phyloP scores from a whole-genome alignment of 495 filamentous ascomycete genomes.

The Terfezia claveryi region DNA sequence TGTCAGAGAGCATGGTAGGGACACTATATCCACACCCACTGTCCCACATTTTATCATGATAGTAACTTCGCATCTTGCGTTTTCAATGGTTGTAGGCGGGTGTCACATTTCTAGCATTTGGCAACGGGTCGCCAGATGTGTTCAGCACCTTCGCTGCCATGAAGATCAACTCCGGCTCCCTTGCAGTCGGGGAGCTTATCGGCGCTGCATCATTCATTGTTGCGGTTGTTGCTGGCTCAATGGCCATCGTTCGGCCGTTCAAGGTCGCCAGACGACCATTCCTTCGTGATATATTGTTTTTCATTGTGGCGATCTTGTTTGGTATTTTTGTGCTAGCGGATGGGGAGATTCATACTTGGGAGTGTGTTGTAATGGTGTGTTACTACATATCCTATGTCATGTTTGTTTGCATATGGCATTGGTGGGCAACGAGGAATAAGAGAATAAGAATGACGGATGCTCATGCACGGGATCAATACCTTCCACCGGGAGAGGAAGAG shows the following conservation, averaged over 20 bases:
- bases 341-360: conserved; percentile 66
- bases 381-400: conserved; percentile 84
- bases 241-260: conserved; percentile 88
- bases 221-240: conserved; percentile 90
- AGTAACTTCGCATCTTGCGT: neutral
- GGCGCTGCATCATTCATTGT: conserved; percentile 94
- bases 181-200: conserved; percentile 88
- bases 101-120: conserved; percentile 91
- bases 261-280: conserved; percentile 73
- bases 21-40: neutral
- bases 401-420: conserved; percentile 82
- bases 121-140: conserved; percentile 97
- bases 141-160: conserved; percentile 98
- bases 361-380: conserved; percentile 71
- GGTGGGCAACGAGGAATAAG: conserved; percentile 43
- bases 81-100: conserved; percentile 32
- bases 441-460: conserved; percentile 38
- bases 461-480: conserved; percentile 50
- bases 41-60: neutral
- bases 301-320: conserved; percentile 68
- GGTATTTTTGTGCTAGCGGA: conserved; percentile 75
- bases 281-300: conserved; percentile 81
- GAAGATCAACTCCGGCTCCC: conserved; percentile 82
- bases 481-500: conserved; percentile 47
- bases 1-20: conserved; percentile 64